These are phyloP conservation scores for Mangifera indica DNA, from an alignment of 345 rosid genomes.

Conservation along the genomic window DNA sequence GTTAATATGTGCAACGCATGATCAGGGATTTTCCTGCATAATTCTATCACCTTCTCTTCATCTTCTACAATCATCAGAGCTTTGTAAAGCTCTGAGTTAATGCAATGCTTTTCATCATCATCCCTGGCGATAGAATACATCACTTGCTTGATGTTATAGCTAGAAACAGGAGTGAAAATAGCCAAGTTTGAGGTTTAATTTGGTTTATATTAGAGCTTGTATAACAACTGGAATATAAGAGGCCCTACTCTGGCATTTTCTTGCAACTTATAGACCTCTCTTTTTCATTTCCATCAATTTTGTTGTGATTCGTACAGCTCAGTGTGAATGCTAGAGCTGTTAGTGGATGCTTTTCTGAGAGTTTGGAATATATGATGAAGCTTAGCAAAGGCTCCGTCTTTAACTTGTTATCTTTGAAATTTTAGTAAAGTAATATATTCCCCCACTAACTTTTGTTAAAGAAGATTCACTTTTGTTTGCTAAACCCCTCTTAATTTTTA, in stretches of 20 bases:
- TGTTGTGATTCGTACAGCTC: background rate
- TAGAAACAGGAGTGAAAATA: background rate
- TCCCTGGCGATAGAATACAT: background rate
- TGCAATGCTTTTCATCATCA: background rate
- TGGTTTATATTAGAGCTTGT: background rate
- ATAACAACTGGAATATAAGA: background rate
- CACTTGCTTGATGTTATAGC: background rate
- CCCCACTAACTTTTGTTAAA: background rate
- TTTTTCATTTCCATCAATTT: background rate
- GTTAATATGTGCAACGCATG: conserved; percentile 6
- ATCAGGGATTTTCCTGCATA: background rate
- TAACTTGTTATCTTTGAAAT: background rate
- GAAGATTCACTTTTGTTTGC: background rate
- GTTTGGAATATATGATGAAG: conserved; percentile 23
- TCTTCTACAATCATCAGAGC: conserved; percentile 5
- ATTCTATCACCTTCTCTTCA: conserved; percentile 1
- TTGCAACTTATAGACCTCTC: background rate
- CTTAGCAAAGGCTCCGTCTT: no score
- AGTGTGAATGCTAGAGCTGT: background rate
- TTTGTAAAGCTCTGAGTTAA: background rate
- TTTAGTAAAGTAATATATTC: background rate
- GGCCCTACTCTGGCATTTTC: no score
- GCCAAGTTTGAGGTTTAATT: background rate
- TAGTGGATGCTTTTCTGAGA: background rate
- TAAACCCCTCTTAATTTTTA: background rate